A percentile compares a stretch with the other conserved stretches of the same genome.
phyloP scores from a whole-genome alignment of 768 basidiomycete species.

The Mycena olivaceomarginata region DNA sequence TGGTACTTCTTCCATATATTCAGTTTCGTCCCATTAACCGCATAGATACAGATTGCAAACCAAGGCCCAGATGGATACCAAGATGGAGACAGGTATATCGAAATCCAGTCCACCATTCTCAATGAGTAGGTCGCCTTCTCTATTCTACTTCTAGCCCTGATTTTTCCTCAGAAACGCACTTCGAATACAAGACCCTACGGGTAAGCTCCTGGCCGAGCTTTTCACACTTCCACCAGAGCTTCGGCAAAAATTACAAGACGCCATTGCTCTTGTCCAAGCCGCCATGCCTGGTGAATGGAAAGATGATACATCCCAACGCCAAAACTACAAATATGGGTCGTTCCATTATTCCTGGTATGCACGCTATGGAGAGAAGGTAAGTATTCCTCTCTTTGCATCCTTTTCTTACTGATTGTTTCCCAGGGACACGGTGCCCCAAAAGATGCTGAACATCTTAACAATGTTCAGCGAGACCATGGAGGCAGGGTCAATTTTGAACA shows the following conservation, averaged over 20 bases:
- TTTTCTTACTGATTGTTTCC: not conserved
- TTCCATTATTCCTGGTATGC: slow-evolving; percentile 3
- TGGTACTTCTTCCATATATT: not conserved
- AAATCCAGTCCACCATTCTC: not conserved
- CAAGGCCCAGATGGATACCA: no score
- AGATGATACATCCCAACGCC: not conserved
- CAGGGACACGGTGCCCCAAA: not conserved
- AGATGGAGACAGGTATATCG: not conserved
- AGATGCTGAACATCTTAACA: not conserved
- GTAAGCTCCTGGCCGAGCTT: not conserved
- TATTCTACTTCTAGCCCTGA: not conserved
- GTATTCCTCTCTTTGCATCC: not conserved
- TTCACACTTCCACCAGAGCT: not conserved
- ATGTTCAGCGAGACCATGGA: not conserved
- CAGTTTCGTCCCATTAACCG: not conserved
- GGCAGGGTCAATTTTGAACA: slow-evolving; percentile 15
- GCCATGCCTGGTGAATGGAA: slow-evolving; percentile 11
- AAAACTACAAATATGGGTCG: not conserved
- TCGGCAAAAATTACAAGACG: not conserved
- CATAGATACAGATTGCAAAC: not conserved
- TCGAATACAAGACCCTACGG: not conserved
- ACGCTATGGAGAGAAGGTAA: not conserved
- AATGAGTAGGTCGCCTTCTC: not conserved
- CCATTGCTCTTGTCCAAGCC: not conserved
- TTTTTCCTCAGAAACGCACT: not conserved